Conservation (phyloP, 1,139 yeast genomes). For the Yamadazyma triangularis region DNA sequence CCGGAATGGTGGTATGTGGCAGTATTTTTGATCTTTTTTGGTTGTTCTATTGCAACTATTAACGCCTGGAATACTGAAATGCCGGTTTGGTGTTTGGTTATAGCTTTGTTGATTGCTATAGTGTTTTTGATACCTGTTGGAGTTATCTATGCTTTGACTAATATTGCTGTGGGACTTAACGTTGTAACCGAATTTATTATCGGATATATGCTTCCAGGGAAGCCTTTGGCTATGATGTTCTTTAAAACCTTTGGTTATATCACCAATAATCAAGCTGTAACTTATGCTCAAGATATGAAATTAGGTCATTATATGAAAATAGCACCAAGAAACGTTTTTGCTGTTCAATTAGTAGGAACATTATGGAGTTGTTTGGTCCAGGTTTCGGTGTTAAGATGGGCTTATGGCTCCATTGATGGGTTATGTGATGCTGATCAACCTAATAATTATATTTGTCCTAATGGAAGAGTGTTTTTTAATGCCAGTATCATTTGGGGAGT, state of each 20-base stretch:
- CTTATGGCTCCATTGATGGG: slow-evolving; percentile 38
- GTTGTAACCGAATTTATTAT: slow-evolving; percentile 38
- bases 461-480: slow-evolving; percentile 41
- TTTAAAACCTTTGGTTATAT: slow-evolving; percentile 42
- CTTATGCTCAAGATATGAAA: slow-evolving; percentile 49
- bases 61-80: slow-evolving; percentile 39
- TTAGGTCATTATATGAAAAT: slow-evolving; percentile 50
- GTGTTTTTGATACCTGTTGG: slow-evolving; percentile 38
- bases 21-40: slow-evolving; percentile 39
- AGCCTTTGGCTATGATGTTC: slow-evolving; percentile 40
- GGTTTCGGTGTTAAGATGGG: slow-evolving; percentile 43
- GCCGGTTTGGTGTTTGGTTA: slow-evolving; percentile 31
- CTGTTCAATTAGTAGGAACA: slow-evolving; percentile 44
- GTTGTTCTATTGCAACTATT: slow-evolving; percentile 33
- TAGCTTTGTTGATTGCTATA: slow-evolving; percentile 34
- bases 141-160: slow-evolving; percentile 33
- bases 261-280: slow-evolving; percentile 50
- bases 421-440: slow-evolving; percentile 45
- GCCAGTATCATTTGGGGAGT: slow-evolving; percentile 48
- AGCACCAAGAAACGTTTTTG: slow-evolving; percentile 38
- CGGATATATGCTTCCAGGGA: slow-evolving; percentile 42
- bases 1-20: slow-evolving; percentile 63
- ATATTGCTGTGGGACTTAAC: slow-evolving; percentile 37
- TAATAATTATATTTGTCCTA: slow-evolving; percentile 39
- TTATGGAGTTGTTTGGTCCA: slow-evolving; percentile 43